Conservation (phyloP, 1,139 yeast species). For the Suhomyces kunorum region DNA sequence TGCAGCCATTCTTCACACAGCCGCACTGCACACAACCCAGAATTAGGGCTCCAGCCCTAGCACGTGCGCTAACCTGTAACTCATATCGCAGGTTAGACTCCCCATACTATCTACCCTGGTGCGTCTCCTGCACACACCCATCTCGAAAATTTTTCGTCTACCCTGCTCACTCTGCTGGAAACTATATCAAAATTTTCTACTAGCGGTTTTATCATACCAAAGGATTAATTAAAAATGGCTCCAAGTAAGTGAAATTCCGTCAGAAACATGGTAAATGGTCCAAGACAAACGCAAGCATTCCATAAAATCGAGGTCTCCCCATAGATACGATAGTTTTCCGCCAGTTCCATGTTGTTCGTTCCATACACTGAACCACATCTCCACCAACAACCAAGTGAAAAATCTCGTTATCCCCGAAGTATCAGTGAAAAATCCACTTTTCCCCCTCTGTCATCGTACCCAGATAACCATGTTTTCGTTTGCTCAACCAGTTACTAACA, state of each 20-base stretch:
- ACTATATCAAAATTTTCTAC: slow-evolving; percentile 14
- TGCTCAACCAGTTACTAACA: slow-evolving; percentile 3
- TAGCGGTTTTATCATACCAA: slow-evolving; percentile 13
- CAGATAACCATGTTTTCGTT: not conserved
- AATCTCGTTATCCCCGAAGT: not conserved
- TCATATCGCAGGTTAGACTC: not conserved
- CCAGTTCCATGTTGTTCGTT: not conserved
- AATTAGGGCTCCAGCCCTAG: slow-evolving; percentile 10
- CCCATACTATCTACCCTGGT: slow-evolving; percentile 2
- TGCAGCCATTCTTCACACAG: too few relatives aligned
- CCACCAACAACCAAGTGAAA: not conserved
- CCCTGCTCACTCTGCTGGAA: slow-evolving; percentile 8
- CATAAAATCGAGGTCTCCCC: not conserved
- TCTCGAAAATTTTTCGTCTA: slow-evolving; percentile 17
- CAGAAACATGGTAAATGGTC: not conserved
- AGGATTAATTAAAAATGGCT: slow-evolving; percentile 30
- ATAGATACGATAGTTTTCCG: not conserved
- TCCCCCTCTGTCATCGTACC: not conserved
- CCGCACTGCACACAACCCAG: not conserved
- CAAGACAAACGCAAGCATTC: slow-evolving; percentile 1
- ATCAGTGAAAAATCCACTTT: not conserved
- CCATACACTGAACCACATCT: not conserved
- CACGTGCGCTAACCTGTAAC: slow-evolving; percentile 5
- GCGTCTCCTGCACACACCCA: slow-evolving; percentile 9
- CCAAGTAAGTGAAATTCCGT: slow-evolving; percentile 22